Evolutionary conservation across 176 grass and related monocot species (phyloP), one percentile per base, ranked within the genome.

Genomic region (Cenchrus americanus): DNA sequence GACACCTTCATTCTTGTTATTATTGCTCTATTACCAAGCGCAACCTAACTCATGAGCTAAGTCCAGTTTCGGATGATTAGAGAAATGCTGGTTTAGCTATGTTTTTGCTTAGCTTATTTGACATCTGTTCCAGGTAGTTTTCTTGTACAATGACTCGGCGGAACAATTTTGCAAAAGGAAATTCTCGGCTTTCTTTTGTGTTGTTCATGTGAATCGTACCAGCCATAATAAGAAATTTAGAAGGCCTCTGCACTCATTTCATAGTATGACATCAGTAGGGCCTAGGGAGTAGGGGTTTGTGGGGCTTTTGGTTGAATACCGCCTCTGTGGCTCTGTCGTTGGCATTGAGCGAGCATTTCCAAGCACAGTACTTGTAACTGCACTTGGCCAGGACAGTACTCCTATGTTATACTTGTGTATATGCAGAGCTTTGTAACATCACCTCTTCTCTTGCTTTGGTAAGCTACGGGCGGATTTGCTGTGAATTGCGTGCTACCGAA

Each of bases 271-370:
- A 46, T 67, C 71, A 71, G 34, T 73, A 77, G 47, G 61, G 42
- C 49, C 64, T 76, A 76, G 32, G 30, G 48, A 34, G 62, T 41
- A 21, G 27, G 44, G 37, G 7, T 64, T 76, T 82, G 18, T 66
- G 58, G 78, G 55, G 22, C 21, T 64, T 62, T 62, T 81, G 11
- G 30, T 63, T 86, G 65, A 77, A 21, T 41, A 77, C 58, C 76
- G 34, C 44, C 15, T 41, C 63, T 54, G 62, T 65, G 10, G 44
- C 47, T 27, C 44, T 86, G 54, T 53, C 73, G 82, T 77, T n/a
- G 26, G 57, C 66, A 78, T 76, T 81, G 26, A 47, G 71, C 62
- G 18, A 81, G 49, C 75, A 75, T 84, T 76, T 89, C 43, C 26
- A 46, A 46, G 80, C 42, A 80, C 40, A 75, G 43, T 42, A 43